Percentiles rank a stretch among this genome's conserved stretches.
Conservation (phyloP, 2,329 filamentous ascomycete species). For the Trichophyton rubrum region DNA sequence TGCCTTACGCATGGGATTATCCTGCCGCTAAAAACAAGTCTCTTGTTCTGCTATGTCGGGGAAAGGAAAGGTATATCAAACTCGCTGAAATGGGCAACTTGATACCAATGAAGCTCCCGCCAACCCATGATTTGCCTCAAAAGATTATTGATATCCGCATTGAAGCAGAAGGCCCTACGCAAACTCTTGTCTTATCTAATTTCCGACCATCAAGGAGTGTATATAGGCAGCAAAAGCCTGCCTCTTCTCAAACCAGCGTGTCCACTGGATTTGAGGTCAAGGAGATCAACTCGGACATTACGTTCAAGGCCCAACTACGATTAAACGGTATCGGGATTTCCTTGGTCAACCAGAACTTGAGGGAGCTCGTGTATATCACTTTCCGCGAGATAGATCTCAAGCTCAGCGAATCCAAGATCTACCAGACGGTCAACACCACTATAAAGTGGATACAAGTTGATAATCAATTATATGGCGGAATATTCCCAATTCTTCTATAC, state of each 20-base stretch:
- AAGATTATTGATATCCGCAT: slow-evolving; percentile 97
- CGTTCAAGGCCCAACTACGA: slow-evolving; percentile 76
- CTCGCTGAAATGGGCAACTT: slow-evolving; percentile 93
- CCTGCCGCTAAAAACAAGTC: slow-evolving; percentile 95
- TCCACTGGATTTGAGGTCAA: slow-evolving; percentile 83
- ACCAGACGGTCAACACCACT: slow-evolving; percentile 79
- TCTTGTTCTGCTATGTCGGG: slow-evolving; percentile 65
- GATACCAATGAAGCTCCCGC: slow-evolving; percentile 79
- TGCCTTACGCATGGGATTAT: slow-evolving; percentile 99
- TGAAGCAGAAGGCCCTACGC: slow-evolving; percentile 85
- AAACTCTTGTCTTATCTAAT: slow-evolving; percentile 86
- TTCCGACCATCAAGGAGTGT: slow-evolving; percentile 87
- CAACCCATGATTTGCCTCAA: slow-evolving; percentile 47
- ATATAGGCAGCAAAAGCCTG: slow-evolving; percentile 54
- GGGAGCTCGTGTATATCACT: slow-evolving; percentile 85
- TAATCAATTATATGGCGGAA: slow-evolving; percentile 94
- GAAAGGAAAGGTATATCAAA: slow-evolving; percentile 81
- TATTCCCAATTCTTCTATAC: slow-evolving; percentile 95
- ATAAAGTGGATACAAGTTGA: slow-evolving; percentile 99
- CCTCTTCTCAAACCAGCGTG: slow-evolving; percentile 46
- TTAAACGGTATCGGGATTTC: slow-evolving; percentile 87
- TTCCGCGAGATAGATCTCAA: slow-evolving; percentile 82
- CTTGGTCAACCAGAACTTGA: slow-evolving; percentile 80
- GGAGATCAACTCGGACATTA: slow-evolving; percentile 73
- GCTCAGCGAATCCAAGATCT: slow-evolving; percentile 83